A percentile compares a stretch with the other conserved stretches of the same genome.
phyloP scores from a whole-genome alignment of 2,329 filamentous ascomycete genomes.

The Phaeoacremonium minimum region DNA sequence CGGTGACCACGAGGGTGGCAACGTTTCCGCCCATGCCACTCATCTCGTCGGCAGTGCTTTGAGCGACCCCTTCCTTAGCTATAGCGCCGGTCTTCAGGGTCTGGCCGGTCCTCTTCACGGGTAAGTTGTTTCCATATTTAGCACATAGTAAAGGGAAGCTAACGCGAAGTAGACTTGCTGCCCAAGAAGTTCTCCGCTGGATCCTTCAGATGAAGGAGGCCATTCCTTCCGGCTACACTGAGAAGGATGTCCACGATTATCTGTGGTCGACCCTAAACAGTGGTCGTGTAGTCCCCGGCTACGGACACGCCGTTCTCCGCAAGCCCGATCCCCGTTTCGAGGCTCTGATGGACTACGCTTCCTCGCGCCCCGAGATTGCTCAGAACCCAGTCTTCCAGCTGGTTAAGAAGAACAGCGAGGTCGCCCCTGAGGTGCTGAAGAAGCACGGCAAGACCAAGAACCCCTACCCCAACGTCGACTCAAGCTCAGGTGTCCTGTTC shows the following conservation, averaged over 20 bases:
- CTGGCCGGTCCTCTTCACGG: slow-evolving; percentile 90
- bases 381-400: slow-evolving; percentile 88
- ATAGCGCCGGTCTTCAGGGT: slow-evolving; percentile 92
- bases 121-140: too few relatives aligned
- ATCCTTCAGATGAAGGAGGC: slow-evolving; percentile 91
- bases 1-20: slow-evolving; percentile 96
- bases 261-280: slow-evolving; percentile 92
- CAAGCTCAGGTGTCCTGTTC: slow-evolving; percentile 89
- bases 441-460: slow-evolving; percentile 99
- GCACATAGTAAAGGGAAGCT: too few relatives aligned
- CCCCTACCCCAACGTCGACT: slow-evolving; percentile 96
- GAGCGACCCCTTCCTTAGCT: slow-evolving; percentile 91
- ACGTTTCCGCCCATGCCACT: slow-evolving; percentile 92
- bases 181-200: slow-evolving; percentile 96
- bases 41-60: slow-evolving; percentile 93
- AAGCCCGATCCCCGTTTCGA: slow-evolving; percentile 97
- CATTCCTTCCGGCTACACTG: slow-evolving; percentile 73
- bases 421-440: slow-evolving; percentile 84
- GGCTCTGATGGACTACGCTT: slow-evolving; percentile 93
- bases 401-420: slow-evolving; percentile 86
- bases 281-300: slow-evolving; percentile 89
- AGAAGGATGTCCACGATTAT: slow-evolving; percentile 81
- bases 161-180: slow-evolving; percentile 62
- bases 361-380: slow-evolving; percentile 78
- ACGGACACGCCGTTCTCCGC: slow-evolving; percentile 91